phyloP scores from a whole-genome alignment of 1,139 yeast genomes.

The Diutina sp. region DNA sequence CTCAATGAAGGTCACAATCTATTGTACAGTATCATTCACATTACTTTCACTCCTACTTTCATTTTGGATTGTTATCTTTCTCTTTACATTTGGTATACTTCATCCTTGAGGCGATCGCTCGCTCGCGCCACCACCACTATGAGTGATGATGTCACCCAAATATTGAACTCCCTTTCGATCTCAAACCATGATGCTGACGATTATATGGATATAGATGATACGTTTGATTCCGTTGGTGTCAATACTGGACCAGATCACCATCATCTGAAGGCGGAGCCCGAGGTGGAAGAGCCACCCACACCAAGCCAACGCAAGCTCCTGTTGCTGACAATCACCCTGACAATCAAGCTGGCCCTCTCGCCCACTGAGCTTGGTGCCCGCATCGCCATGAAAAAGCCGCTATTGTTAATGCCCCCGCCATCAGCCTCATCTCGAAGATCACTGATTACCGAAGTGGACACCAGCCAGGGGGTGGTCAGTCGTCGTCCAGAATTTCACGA shows the following conservation, averaged over 20 bases:
- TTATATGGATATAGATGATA: not conserved
- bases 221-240: not conserved
- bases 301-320: not conserved
- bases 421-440: not conserved
- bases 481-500: not conserved
- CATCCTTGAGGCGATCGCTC: not conserved
- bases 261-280: not conserved
- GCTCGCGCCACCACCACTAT: not conserved
- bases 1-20: too few species aligned
- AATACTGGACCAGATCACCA: not conserved
- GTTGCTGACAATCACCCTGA: not conserved
- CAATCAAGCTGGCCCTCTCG: conserved; percentile 7
- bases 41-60: too few species aligned
- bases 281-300: not conserved
- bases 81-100: too few species aligned
- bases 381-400: conserved; percentile 8
- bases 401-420: conserved; percentile 3
- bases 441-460: not conserved
- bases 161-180: not conserved
- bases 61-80: too few species aligned
- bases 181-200: not conserved
- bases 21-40: too few species aligned
- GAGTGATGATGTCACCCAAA: not conserved
- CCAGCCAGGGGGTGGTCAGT: not conserved
- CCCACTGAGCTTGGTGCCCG: conserved; percentile 14